phyloP scores from a whole-genome alignment of 345 rosid genomes.

The Arabidopsis suecica region DNA sequence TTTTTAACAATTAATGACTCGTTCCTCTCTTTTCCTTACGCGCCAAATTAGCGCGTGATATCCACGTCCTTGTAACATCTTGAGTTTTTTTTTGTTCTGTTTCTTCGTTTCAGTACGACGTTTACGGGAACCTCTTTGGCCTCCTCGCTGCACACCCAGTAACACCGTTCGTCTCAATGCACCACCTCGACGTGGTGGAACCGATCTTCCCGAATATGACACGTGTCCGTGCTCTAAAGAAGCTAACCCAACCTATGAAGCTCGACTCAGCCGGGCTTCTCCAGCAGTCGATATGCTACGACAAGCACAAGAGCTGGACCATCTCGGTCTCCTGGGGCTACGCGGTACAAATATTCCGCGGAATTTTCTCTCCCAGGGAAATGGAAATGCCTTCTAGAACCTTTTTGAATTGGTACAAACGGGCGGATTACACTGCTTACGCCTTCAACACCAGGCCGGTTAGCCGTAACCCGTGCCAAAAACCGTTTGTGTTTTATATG shows the following conservation, averaged over 20 bases:
- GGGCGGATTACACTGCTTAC: constrained; percentile 89
- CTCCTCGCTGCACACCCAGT: constrained; percentile 95
- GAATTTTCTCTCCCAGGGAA: constrained; percentile 83
- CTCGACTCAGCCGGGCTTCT: constrained; percentile 87
- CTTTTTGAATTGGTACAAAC: constrained; percentile 91
- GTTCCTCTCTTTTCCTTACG: background rate
- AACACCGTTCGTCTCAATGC: constrained; percentile 82
- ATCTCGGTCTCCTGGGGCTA: constrained; percentile 92
- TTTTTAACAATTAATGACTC: constrained; percentile 8
- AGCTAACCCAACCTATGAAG: constrained; percentile 62
- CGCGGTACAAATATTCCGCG: constrained; percentile 82
- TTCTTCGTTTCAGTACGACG: constrained; percentile 71
- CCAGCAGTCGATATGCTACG: constrained; percentile 95
- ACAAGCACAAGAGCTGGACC: constrained; percentile 74
- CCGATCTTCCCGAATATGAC: constrained; percentile 88
- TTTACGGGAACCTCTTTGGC: constrained; percentile 90
- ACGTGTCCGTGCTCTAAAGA: constrained; percentile 73
- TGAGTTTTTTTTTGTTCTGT: background rate
- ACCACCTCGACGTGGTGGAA: constrained; percentile 91
- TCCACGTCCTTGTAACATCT: background rate
- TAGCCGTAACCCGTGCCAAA: constrained; percentile 87
- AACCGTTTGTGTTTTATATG: constrained; percentile 89
- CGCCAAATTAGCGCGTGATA: background rate
- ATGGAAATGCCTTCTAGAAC: constrained; percentile 97
- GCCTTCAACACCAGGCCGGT: constrained; percentile 98